These are phyloP conservation scores for Claviceps fusiformis DNA, from an alignment of 2,329 filamentous ascomycete genomes.

Conservation along the genomic window DNA sequence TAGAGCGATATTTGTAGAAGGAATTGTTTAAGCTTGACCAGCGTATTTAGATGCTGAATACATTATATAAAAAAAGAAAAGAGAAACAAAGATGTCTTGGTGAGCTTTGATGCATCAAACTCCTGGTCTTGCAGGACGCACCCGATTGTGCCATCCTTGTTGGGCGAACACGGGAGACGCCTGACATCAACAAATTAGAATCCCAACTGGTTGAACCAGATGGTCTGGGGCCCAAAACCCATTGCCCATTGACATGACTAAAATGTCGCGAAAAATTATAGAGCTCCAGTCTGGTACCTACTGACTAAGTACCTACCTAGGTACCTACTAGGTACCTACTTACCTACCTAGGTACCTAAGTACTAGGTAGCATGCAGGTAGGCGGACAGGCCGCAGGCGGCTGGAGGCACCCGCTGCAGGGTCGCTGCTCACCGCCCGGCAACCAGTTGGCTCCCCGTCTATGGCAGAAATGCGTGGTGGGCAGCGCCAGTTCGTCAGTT, in stretches of 20 bases:
- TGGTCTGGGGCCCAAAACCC: no score
- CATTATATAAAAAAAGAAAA: not conserved
- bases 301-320: no score
- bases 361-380: not conserved
- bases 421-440: constrained; percentile 5
- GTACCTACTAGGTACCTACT: no score
- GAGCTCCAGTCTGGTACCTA: no score
- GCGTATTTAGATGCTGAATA: not conserved
- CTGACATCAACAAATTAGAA: not conserved
- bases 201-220: not conserved
- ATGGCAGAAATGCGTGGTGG: no score
- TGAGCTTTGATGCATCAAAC: not conserved
- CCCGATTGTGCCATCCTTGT: not conserved
- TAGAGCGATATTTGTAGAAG: not conserved
- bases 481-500: not conserved
- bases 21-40: not conserved
- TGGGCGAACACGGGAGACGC: not conserved
- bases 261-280: no score
- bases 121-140: no score
- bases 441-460: not conserved
- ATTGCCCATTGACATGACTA: not conserved
- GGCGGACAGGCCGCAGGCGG: not conserved
- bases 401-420: not conserved
- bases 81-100: not conserved
- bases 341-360: no score